phyloP scores from a whole-genome alignment of 2,329 filamentous ascomycete genomes.

The Neopestalotiopsis rosae region DNA sequence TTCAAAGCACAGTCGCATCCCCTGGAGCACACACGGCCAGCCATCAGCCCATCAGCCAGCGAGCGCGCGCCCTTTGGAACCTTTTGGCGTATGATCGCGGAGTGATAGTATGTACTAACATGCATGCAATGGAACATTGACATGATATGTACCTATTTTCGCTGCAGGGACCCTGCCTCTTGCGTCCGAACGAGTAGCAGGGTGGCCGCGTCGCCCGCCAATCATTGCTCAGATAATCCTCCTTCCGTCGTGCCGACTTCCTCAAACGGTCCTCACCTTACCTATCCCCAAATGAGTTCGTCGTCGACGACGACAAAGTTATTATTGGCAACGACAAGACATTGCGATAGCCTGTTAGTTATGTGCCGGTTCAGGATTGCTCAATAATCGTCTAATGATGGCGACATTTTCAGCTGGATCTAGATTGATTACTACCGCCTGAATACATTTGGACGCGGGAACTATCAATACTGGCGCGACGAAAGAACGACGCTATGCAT shows the following conservation, averaged over 20 bases:
- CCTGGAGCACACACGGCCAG: background rate
- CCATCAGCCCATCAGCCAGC: background rate
- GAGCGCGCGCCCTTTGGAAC: background rate
- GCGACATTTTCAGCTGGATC: background rate
- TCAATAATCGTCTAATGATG: slow-evolving; percentile 2
- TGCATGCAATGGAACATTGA: background rate
- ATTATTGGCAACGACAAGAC: background rate
- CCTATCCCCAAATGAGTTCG: background rate
- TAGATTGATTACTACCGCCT: background rate
- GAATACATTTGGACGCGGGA: too few species aligned
- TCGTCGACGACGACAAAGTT: background rate
- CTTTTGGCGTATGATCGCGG: too few species aligned
- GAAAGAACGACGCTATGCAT: background rate
- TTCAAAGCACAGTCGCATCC: background rate
- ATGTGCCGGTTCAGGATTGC: background rate
- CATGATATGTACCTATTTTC: background rate
- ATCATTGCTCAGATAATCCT: background rate
- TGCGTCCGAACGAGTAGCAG: background rate
- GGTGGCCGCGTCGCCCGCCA: background rate
- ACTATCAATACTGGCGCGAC: background rate
- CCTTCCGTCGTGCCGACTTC: slow-evolving; percentile 1
- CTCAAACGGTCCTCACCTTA: background rate
- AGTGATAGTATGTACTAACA: background rate
- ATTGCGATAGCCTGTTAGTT: background rate
- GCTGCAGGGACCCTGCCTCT: background rate